These are phyloP conservation scores for Circinella umbellata DNA, from an alignment of 371 early-diverging fungal genomes.

Conservation along the genomic window DNA sequence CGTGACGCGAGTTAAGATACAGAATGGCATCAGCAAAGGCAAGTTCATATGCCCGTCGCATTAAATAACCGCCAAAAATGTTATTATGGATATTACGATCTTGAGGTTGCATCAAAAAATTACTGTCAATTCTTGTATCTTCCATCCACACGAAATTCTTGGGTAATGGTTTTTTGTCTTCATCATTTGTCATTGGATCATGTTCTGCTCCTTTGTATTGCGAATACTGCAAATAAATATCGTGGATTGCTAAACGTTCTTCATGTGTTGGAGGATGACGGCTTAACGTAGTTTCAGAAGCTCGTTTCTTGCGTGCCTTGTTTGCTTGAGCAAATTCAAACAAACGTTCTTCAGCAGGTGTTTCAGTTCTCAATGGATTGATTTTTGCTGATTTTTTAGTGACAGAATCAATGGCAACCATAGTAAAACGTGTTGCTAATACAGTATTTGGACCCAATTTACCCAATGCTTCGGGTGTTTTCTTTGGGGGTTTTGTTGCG, in stretches of 20 bases:
- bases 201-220: slow-evolving; percentile 15
- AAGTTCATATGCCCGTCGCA: slow-evolving; percentile 83
- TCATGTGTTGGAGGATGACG: slow-evolving; percentile 81
- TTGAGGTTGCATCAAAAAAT: slow-evolving; percentile 79
- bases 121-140: slow-evolving; percentile 77
- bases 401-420: slow-evolving; percentile 86
- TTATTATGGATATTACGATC: slow-evolving; percentile 92
- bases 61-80: slow-evolving; percentile 90
- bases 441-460: slow-evolving; percentile 56
- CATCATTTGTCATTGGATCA: slow-evolving; percentile 10
- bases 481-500: neutral
- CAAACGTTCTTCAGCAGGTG: slow-evolving; percentile 74
- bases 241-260: slow-evolving; percentile 85
- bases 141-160: slow-evolving; percentile 77
- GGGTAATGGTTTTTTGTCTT: slow-evolving; percentile 21
- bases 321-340: slow-evolving; percentile 74
- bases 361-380: slow-evolving; percentile 74
- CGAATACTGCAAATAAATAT: slow-evolving; percentile 72
- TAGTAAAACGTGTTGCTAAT: slow-evolving; percentile 84
- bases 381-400: slow-evolving; percentile 76
- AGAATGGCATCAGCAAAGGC: slow-evolving; percentile 77
- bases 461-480: slow-evolving; percentile 9
- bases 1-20: slow-evolving; percentile 54
- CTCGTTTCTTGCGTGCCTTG: slow-evolving; percentile 71
- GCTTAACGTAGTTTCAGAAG: slow-evolving; percentile 59